A percentile compares a stretch with the other conserved stretches of the same genome.
Conservation (phyloP, 257 asterid genomes). For the Solanum chmielewskii region DNA sequence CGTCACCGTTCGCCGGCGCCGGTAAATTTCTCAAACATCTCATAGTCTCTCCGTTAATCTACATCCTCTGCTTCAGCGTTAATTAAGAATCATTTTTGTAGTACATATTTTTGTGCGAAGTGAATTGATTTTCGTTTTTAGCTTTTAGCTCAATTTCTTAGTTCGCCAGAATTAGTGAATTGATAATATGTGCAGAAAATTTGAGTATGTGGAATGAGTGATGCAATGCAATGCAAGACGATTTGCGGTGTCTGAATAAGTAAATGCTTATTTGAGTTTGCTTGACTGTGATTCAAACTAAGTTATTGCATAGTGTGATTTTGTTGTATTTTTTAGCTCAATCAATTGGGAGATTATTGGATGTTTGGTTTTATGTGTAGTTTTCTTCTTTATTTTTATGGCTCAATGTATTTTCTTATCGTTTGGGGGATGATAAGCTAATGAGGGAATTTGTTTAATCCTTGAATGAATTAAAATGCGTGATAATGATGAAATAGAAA, state of each 20-base stretch:
- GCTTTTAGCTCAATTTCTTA: neutral
- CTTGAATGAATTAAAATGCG: neutral
- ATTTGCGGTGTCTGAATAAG: neutral
- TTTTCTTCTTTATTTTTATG: neutral
- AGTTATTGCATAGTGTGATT: neutral
- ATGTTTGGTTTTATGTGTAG: neutral
- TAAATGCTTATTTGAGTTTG: neutral
- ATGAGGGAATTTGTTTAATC: neutral
- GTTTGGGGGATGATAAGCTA: neutral
- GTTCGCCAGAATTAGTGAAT: neutral
- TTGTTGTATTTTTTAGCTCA: neutral
- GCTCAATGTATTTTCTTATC: neutral
- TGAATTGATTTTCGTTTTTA: neutral
- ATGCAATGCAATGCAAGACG: neutral
- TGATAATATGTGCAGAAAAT: neutral
- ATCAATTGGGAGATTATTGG: neutral
- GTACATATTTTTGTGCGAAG: neutral
- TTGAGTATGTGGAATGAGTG: neutral
- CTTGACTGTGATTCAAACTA: neutral
- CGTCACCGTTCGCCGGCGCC: constrained; percentile 1
- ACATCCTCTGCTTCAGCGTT: neutral
- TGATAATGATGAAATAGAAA: neutral
- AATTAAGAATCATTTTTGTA: neutral
- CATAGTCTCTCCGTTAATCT: neutral
- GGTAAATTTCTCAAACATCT: neutral